These are phyloP conservation scores for Aspergillus pseudoglaucus DNA, from an alignment of 2,329 filamentous ascomycete species.

Conservation along the genomic window DNA sequence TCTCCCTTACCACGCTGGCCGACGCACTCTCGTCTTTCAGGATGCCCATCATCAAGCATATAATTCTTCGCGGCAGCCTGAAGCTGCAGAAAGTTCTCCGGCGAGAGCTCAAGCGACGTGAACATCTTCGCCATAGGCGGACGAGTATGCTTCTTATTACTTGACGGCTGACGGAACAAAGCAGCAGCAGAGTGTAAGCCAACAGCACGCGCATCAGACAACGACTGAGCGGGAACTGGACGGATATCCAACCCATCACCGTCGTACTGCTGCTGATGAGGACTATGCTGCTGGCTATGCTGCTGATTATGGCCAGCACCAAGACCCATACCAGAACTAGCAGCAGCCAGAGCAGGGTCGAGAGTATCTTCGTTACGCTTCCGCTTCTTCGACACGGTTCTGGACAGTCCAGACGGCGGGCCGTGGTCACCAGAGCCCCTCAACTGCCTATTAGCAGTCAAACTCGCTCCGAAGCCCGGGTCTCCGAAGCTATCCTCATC, in stretches of 20 bases:
- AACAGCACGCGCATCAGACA: slow-evolving; percentile 42
- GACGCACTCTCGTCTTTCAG: slow-evolving; percentile 52
- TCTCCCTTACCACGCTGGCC: slow-evolving; percentile 51
- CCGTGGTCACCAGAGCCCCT: slow-evolving; percentile 23
- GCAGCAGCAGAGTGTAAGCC: slow-evolving; percentile 50
- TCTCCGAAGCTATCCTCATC: slow-evolving; percentile 35
- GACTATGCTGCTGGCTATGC: slow-evolving; percentile 18
- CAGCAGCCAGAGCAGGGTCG: slow-evolving; percentile 29
- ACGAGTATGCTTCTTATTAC: slow-evolving; percentile 51
- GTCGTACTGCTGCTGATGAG: slow-evolving; percentile 20
- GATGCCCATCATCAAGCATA: slow-evolving; percentile 51
- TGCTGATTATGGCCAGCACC: slow-evolving; percentile 18
- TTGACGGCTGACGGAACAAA: slow-evolving; percentile 45
- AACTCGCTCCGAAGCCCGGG: slow-evolving; percentile 22
- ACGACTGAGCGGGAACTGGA: slow-evolving; percentile 29
- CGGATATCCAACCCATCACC: slow-evolving; percentile 32
- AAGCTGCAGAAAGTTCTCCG: slow-evolving; percentile 51
- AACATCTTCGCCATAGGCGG: slow-evolving; percentile 55
- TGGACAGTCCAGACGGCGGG: slow-evolving; percentile 24
- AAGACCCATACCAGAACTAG: slow-evolving; percentile 17
- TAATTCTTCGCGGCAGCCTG: slow-evolving; percentile 52
- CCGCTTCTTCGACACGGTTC: slow-evolving; percentile 33
- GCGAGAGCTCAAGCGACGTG: slow-evolving; percentile 49
- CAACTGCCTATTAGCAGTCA: slow-evolving; percentile 21
- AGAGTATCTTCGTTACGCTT: slow-evolving; percentile 35